phyloP scores from a whole-genome alignment of 2,329 filamentous ascomycete species.

The Apiospora phragmitis region DNA sequence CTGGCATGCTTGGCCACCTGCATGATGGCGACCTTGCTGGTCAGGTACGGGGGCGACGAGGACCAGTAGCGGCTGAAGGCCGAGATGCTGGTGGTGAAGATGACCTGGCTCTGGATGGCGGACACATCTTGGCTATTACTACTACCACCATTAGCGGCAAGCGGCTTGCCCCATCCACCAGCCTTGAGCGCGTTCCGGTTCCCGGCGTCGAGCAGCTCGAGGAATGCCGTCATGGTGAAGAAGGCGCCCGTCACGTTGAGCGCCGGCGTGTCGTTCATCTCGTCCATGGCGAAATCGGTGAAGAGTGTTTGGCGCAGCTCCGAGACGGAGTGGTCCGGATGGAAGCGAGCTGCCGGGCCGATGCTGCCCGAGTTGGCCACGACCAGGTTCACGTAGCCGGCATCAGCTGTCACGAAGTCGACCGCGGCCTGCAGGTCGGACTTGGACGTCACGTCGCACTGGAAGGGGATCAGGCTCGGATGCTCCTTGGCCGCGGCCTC shows the following conservation, averaged over 20 bases:
- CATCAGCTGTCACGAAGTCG: conserved; percentile 52
- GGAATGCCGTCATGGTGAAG: conserved; percentile 67
- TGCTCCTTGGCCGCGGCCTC: conserved; percentile 44
- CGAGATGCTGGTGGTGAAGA: conserved; percentile 28
- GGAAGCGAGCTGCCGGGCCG: conserved; percentile 43
- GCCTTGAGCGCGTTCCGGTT: conserved; percentile 42
- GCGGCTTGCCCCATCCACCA: conserved; percentile 20
- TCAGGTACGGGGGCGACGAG: conserved; percentile 21
- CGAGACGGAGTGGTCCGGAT: background rate
- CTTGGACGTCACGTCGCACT: conserved; percentile 65
- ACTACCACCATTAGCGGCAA: conserved; percentile 5
- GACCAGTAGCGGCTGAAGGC: conserved; percentile 23
- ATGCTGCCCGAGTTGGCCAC: conserved; percentile 64
- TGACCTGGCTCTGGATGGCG: conserved; percentile 30
- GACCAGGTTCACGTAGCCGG: conserved; percentile 63
- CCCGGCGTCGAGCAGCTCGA: conserved; percentile 65
- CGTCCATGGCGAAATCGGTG: conserved; percentile 42
- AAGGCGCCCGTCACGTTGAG: conserved; percentile 67
- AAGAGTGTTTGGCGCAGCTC: conserved; percentile 2
- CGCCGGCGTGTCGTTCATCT: conserved; percentile 58
- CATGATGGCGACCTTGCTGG: conserved; percentile 28
- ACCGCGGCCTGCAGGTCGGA: conserved; percentile 57
- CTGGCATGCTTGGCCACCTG: conserved; percentile 31
- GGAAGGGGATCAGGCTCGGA: conserved; percentile 39
- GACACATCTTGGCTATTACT: conserved; percentile 8